Conservation (phyloP, 495 filamentous ascomycete genomes). For the Neurospora sp. region DNA sequence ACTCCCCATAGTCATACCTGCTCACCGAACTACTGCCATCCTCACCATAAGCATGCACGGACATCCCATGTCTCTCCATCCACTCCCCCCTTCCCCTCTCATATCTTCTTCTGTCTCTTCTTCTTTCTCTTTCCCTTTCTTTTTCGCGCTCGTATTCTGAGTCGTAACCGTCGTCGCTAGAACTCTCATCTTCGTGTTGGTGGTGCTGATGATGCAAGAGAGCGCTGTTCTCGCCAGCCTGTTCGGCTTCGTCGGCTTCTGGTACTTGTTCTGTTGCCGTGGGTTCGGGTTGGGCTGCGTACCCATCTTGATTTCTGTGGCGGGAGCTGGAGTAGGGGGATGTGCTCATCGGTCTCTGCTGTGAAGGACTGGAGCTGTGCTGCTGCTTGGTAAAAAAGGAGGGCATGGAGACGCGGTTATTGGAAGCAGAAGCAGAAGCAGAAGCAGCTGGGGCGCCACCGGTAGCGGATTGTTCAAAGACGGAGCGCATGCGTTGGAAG, state of each 20-base stretch:
- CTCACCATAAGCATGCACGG: background rate
- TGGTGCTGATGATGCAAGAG: no score
- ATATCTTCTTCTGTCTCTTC: background rate
- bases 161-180: background rate
- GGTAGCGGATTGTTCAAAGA: conserved; percentile 16
- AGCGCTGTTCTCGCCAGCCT: background rate
- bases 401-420: background rate
- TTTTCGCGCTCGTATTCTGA: background rate
- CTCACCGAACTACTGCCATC: background rate
- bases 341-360: background rate
- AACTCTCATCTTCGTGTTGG: background rate
- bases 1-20: background rate
- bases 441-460: background rate
- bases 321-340: background rate
- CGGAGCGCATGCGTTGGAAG: conserved; percentile 25
- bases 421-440: background rate
- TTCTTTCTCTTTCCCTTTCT: background rate
- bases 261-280: no score
- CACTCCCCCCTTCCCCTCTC: background rate
- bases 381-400: background rate
- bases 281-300: background rate
- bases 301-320: background rate
- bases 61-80: background rate
- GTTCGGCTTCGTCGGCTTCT: no score
- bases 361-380: background rate